Evolutionary conservation across 148 eudicot genomes (phyloP).

Genomic region (Silene uniflora): DNA sequence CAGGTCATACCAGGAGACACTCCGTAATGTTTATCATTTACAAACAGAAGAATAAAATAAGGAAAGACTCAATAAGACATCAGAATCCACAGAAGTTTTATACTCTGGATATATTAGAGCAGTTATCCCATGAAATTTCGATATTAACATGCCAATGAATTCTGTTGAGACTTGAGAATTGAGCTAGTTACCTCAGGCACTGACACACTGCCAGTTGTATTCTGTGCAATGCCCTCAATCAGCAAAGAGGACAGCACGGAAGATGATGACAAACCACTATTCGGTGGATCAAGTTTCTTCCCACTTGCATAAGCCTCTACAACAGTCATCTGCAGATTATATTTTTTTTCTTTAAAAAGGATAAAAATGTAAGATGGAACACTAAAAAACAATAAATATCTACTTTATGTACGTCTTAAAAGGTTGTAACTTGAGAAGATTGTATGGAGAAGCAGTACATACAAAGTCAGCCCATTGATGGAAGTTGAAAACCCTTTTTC

Average conservation of each 20-base stretch:
- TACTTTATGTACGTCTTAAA: background rate
- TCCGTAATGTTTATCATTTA: background rate
- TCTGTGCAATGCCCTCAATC: conserved; percentile 75
- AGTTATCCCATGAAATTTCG: background rate
- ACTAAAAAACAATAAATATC: background rate
- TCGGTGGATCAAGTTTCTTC: conserved; percentile 53
- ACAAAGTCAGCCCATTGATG: background rate
- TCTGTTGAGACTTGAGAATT: background rate
- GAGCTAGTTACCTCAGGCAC: conserved; percentile 65
- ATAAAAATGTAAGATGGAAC: background rate
- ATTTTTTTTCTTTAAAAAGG: background rate
- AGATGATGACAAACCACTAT: conserved; percentile 46
- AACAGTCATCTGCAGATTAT: conserved; percentile 74
- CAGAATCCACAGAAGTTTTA: background rate
- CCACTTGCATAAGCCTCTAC: conserved; percentile 68
- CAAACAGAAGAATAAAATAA: background rate
- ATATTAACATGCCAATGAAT: background rate
- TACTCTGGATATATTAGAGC: background rate
- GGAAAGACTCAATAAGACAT: background rate
- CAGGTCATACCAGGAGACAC: conserved; percentile 4
- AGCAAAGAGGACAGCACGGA: conserved; percentile 47
- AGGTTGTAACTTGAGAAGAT: background rate
- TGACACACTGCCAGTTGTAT: conserved; percentile 90
- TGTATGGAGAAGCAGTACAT: background rate
- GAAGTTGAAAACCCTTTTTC: background rate